Percentiles rank a stretch among this genome's conserved stretches.
phyloP scores from a whole-genome alignment of 2,329 filamentous ascomycete genomes.

The Aspergillus fumigatiaffinis region DNA sequence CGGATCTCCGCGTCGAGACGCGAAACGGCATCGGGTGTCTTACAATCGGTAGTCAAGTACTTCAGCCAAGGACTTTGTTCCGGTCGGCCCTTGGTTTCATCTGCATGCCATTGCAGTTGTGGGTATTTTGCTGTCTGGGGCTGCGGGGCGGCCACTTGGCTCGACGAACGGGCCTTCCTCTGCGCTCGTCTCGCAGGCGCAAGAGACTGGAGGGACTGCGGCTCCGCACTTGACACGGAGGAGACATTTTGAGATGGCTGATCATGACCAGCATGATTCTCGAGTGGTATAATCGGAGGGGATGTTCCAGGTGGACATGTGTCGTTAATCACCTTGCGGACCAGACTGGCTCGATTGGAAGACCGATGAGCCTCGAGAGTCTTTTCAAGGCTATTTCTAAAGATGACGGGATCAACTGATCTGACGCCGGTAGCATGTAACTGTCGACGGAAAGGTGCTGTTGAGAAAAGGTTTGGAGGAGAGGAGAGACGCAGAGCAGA shows the following conservation, averaged over 20 bases:
- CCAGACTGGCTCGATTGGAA: conserved; percentile 33
- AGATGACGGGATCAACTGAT: conserved; percentile 21
- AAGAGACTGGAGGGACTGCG: not conserved
- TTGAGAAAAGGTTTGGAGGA: not conserved
- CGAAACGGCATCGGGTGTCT: conserved; percentile 18
- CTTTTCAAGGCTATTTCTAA: conserved; percentile 32
- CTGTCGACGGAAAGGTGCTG: not conserved
- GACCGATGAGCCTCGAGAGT: conserved; percentile 42
- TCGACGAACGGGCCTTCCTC: not conserved
- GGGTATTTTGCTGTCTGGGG: not conserved
- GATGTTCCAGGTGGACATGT: conserved; percentile 12
- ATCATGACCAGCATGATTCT: conserved; percentile 5
- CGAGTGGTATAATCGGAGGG: conserved; percentile 13
- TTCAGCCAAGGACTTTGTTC: conserved; percentile 33
- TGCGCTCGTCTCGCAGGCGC: not conserved
- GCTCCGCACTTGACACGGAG: not conserved
- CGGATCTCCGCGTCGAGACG: conserved; percentile 45
- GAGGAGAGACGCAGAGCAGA: conserved; percentile 6
- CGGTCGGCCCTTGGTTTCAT: conserved; percentile 6
- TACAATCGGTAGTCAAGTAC: conserved; percentile 11
- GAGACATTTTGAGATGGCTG: not conserved
- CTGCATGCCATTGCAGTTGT: conserved; percentile 9
- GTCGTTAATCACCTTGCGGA: conserved; percentile 28
- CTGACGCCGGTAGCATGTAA: conserved; percentile 10
- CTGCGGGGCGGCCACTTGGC: not conserved